phyloP scores from a whole-genome alignment of 768 basidiomycete genomes.

The Kwoniella bestiolae region DNA sequence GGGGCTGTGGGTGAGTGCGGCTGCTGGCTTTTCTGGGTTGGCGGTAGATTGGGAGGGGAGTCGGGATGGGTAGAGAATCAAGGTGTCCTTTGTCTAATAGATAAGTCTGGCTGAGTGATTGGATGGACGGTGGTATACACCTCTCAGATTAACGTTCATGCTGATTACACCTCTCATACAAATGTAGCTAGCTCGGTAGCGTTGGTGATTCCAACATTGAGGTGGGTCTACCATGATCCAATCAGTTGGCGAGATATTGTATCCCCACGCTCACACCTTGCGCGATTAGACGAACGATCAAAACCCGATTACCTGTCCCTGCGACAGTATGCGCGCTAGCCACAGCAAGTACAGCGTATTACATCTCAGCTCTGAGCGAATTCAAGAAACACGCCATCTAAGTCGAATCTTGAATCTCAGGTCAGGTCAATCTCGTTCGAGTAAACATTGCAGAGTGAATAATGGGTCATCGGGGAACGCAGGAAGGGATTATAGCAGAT shows the following conservation, averaged over 20 bases:
- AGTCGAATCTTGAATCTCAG: background rate
- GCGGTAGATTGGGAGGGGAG: too few species aligned
- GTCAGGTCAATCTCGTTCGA: too few species aligned
- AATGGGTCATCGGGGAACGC: too few species aligned
- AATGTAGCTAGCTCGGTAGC: slow-evolving; percentile 26
- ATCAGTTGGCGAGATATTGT: background rate
- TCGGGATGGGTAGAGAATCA: too few species aligned
- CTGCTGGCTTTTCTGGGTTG: too few species aligned
- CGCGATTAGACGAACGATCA: slow-evolving; percentile 31
- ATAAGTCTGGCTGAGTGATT: too few species aligned
- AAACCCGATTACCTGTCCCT: slow-evolving; percentile 31
- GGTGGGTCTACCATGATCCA: background rate
- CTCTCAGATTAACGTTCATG: too few species aligned
- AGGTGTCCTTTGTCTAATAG: too few species aligned
- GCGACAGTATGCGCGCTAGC: slow-evolving; percentile 27
- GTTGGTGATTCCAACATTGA: slow-evolving; percentile 29
- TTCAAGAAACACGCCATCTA: slow-evolving; percentile 8
- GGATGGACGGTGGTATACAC: too few species aligned
- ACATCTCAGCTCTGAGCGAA: slow-evolving; percentile 28
- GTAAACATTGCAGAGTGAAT: too few species aligned
- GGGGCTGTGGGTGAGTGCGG: slow-evolving; percentile 51
- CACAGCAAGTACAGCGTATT: slow-evolving; percentile 38
- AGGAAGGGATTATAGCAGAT: too few species aligned
- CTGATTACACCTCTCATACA: too few species aligned
- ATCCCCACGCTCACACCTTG: background rate